phyloP scores from a whole-genome alignment of 2,329 filamentous ascomycete species.

The Cryoendolithus antarcticus region DNA sequence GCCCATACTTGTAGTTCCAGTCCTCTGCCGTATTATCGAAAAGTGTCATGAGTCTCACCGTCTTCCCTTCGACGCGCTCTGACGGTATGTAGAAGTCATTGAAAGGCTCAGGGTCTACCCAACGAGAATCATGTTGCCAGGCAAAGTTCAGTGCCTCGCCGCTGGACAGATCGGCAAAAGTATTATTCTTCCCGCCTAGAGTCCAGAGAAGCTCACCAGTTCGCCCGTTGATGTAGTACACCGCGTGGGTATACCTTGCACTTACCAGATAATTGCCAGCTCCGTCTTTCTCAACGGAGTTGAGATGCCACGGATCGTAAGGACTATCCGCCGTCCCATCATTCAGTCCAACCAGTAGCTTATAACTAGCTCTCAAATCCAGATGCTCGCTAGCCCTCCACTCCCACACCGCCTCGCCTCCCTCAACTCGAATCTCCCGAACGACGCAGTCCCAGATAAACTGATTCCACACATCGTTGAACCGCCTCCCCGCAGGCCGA shows the following conservation, averaged over 20 bases:
- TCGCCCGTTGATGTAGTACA: constrained; percentile 35
- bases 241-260: constrained; percentile 34
- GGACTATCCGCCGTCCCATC: constrained; percentile 32
- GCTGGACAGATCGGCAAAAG: constrained; percentile 10
- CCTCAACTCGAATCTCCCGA: constrained; percentile 15
- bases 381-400: constrained; percentile 34
- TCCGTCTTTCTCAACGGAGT: constrained; percentile 39
- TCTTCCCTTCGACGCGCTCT: constrained; percentile 4
- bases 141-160: constrained; percentile 12
- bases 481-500: constrained; percentile 11
- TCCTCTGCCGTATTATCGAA: constrained; percentile 39
- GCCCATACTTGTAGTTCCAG: constrained; percentile 12
- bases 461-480: constrained; percentile 17
- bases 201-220: constrained; percentile 39
- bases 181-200: constrained; percentile 21
- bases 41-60: constrained; percentile 13
- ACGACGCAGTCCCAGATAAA: constrained; percentile 14
- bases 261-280: constrained; percentile 42
- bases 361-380: constrained; percentile 20
- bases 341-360: constrained; percentile 27
- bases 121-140: constrained; percentile 14
- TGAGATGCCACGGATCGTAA: constrained; percentile 41
- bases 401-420: constrained; percentile 4
- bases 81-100: constrained; percentile 6
- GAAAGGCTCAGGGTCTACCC: constrained; percentile 6